Conservation (phyloP, 192 early-diverging fungal species). For the Fimicolochytrium jonesii region DNA sequence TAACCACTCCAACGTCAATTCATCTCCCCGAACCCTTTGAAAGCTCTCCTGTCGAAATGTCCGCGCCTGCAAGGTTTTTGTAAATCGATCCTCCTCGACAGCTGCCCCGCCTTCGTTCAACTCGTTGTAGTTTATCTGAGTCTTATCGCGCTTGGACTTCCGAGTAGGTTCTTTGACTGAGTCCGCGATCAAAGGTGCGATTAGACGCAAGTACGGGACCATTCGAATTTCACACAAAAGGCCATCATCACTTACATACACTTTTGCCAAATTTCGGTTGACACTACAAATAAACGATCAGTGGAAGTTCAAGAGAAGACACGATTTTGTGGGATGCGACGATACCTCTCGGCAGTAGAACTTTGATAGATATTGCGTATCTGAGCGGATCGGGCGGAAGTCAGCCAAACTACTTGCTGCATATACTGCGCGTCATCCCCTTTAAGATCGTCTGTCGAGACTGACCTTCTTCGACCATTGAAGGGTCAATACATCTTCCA, state of each 20-base stretch:
- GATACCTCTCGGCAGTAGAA: slow-evolving; percentile 40
- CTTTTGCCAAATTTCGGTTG: slow-evolving; percentile 29
- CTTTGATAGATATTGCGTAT: slow-evolving; percentile 18
- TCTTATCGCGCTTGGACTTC: slow-evolving; percentile 30
- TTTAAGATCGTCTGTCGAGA: no score
- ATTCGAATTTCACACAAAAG: neutral
- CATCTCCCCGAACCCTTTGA: slow-evolving; percentile 56
- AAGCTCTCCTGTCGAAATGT: slow-evolving; percentile 67
- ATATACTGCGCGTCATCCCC: no score
- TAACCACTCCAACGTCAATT: slow-evolving; percentile 66
- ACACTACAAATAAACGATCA: no score
- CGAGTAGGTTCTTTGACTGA: slow-evolving; percentile 26
- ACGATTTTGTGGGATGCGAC: no score
- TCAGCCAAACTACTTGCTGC: no score
- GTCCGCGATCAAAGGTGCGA: neutral
- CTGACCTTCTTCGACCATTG: slow-evolving; percentile 13
- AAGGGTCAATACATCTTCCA: slow-evolving; percentile 24
- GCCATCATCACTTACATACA: slow-evolving; percentile 19
- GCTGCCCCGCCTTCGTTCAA: slow-evolving; percentile 65
- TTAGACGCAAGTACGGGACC: neutral
- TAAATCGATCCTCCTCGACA: slow-evolving; percentile 77
- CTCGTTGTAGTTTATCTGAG: slow-evolving; percentile 76
- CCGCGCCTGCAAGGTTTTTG: slow-evolving; percentile 65
- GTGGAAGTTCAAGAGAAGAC: no score
- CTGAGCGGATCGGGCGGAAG: no score